Base-by-base conservation (phyloP, 1,284 basidiomycete genomes). In the Cryptococcus deneoformans region DNA sequence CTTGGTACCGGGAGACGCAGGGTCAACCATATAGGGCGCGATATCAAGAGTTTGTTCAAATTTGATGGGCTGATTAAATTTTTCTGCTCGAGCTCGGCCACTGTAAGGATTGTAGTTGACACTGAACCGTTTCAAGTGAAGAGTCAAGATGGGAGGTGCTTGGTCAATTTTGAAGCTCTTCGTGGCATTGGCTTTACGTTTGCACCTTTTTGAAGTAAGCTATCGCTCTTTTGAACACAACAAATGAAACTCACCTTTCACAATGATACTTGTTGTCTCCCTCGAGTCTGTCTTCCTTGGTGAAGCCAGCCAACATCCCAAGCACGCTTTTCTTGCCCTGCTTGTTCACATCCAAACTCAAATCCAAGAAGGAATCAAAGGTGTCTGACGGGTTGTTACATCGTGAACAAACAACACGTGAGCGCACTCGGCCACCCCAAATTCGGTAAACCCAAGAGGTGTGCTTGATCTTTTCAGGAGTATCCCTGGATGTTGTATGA, bases 221-320 rank as follows among this genome's bases (percentile, higher is more conserved):
- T 14, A 51, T 24, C 47, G 6, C 11, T 8, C 11, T 40, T 45
- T 7, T 12, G 10, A 34, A 10, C 20, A 40, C 39, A 42, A 24
- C 14, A 11, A 16, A 44, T 2, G n/a, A n/a, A 29, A 81, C 87
- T 69, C 71, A 95, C 90, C 91, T 95, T 77, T 99, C 95, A 78
- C 96, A 99, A 73, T 93, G 91, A 79, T 99, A 99, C 79, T 96
- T 96, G 82, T 99, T 92, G 5, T 87, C 85, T 0, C 95, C 96
- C 58, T 86, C 89, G 53, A 99, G 79, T 64, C 83, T 81, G 70
- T 99, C 96, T 51, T 89, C 81, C 16, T 86, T 86, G 20, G 90
- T 85, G 69, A 97, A 98, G 62, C 86, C 87, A 44, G 84, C 82
- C 62, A 99, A 79, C 9, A 93, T 92, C 16, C 89, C 86, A 68